A percentile compares a stretch with the other conserved stretches of the same genome.
Conservation (phyloP, 202 grass and related monocot genomes). For the Setaria viridis region DNA sequence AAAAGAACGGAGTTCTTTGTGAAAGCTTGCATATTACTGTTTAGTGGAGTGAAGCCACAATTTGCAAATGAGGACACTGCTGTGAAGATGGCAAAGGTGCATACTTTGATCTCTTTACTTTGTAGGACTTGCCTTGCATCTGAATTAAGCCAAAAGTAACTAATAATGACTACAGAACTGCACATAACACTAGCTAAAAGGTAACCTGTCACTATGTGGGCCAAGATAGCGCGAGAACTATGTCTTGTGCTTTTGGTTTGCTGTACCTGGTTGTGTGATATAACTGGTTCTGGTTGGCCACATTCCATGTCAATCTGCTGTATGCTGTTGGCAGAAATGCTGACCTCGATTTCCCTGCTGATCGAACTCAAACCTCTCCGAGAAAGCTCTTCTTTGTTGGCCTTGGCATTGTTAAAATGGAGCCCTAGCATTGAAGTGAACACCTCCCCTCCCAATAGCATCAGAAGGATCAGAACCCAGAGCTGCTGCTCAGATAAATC, state of each 20-base stretch:
- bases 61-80: conserved; percentile 54
- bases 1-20: conserved; percentile 38
- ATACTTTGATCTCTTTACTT: conserved; percentile 51
- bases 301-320: background rate
- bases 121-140: conserved; percentile 50
- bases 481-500: conserved; percentile 49
- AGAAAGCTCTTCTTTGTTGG: background rate
- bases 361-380: background rate
- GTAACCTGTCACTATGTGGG: conserved; percentile 49
- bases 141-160: conserved; percentile 45
- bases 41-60: conserved; percentile 54
- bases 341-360: conserved; percentile 32
- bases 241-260: conserved; percentile 33
- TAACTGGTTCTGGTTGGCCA: conserved; percentile 32
- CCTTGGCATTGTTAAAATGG: conserved; percentile 46
- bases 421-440: conserved; percentile 50
- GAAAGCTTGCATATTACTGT: conserved; percentile 57
- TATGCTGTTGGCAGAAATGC: background rate
- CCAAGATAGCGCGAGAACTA: conserved; percentile 41
- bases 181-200: conserved; percentile 42
- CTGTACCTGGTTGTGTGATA: conserved; percentile 22
- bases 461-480: conserved; percentile 55
- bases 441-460: conserved; percentile 61
- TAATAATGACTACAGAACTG: conserved; percentile 36
- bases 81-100: conserved; percentile 60